Evolutionary conservation across 345 rosid genomes (phyloP), one percentile per base, ranked within the genome.

Genomic region (Populus pruinosa): DNA sequence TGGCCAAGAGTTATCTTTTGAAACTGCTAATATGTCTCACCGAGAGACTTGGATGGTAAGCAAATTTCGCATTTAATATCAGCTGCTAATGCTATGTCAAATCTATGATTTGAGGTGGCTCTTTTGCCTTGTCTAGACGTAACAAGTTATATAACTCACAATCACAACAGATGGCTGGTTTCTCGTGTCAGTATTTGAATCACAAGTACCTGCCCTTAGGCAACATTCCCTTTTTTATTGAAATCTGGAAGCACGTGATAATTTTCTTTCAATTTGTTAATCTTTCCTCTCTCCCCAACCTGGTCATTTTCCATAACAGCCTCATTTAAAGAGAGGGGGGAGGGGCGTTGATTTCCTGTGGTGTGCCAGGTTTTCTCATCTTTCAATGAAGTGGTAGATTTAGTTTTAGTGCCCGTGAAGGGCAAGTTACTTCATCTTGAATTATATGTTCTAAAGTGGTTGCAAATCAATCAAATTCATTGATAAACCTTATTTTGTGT

Each of bases 31-130:
- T 25, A 62, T 73, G 53, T 91, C 97, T 73, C 76, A 80, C 70
- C 88, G 65, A 53, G 84, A 81, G 65, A 85, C 84, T 69, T 96
- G 94, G 94, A 61, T 87, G 97, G 99, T 96, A 89, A 21, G 87
- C 36, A 43, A 68, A 50, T 31, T 67, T n/a, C 36, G 29, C 31
- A 43, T 72, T 63, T 76, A 61, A 29, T 44, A 74, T 53, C 20
- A 8, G n/a, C 33, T 16, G 61, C 31, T 43, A 27, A 67, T 29
- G 16, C 56, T 17, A 20, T 33, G 43, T n/a, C 29, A 66, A 65
- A 71, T 61, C 62, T 55, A 73, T 63, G 50, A 39, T 69, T 66
- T 75, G 31, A 36, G 38, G 12, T 20, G 6, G 12, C 31, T 76
- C 56, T 33, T 49, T 20, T 64, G 71, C 70, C 61, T 74, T 21